Evolutionary conservation across 2,329 filamentous ascomycete genomes (phyloP).

Genomic region (Coniochaeta pulveracea): DNA sequence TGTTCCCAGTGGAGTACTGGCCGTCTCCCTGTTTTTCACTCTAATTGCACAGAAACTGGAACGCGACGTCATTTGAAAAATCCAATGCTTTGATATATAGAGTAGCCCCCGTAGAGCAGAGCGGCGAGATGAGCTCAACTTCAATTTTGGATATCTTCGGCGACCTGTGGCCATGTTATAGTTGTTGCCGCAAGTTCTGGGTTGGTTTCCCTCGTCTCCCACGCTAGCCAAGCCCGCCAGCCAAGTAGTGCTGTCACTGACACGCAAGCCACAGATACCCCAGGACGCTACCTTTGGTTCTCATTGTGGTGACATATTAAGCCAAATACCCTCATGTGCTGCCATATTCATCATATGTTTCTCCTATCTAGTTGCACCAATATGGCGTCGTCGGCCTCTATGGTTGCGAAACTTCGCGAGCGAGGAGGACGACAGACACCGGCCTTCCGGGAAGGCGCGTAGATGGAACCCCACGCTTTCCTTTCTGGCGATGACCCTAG

Average conservation of each 20-base stretch:
- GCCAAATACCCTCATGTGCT: conserved; percentile 18
- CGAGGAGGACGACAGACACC: conserved; percentile 9
- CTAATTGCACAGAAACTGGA: too few relatives aligned
- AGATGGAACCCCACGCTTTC: not conserved
- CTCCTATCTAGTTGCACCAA: conserved; percentile 17
- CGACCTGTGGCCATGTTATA: conserved; percentile 18
- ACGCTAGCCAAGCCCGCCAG: conserved; percentile 9
- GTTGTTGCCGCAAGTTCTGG: conserved; percentile 20
- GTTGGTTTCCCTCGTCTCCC: not conserved
- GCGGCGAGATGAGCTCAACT: too few relatives aligned
- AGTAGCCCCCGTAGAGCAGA: too few relatives aligned
- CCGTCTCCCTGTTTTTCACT: too few relatives aligned
- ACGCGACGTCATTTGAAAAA: too few relatives aligned
- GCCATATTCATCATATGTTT: conserved; percentile 18
- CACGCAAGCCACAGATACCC: conserved; percentile 15
- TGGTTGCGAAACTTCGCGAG: conserved; percentile 23
- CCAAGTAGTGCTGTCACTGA: not conserved
- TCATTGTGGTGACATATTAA: conserved; percentile 19
- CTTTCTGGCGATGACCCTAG: conserved; percentile 2
- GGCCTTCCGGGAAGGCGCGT: conserved; percentile 4
- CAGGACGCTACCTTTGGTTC: conserved; percentile 17
- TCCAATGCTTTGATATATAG: too few relatives aligned
- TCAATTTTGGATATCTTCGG: too few relatives aligned
- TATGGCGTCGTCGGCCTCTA: conserved; percentile 20
- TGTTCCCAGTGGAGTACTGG: too few relatives aligned